phyloP scores from a whole-genome alignment of 305 asterid genomes.

The Plantago coronopus region DNA sequence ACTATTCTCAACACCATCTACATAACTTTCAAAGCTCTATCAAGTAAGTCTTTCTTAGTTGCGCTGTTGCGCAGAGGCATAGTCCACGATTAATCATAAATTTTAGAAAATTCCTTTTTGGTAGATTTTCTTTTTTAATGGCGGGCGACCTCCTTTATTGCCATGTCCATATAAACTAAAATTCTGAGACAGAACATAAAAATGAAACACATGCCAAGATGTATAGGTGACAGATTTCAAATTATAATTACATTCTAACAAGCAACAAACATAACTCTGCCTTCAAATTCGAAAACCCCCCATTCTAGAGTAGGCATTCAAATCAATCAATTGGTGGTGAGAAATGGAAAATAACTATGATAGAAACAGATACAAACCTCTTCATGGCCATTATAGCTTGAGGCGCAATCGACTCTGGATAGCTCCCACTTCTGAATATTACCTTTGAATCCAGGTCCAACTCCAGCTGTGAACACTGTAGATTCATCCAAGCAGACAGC shows the following conservation, averaged over 20 bases:
- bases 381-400: constrained; percentile 91
- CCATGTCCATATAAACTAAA: too few species aligned
- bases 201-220: too few species aligned
- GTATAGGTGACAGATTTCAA: too few species aligned
- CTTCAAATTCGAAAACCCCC: constrained; percentile 7
- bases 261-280: constrained; percentile 11
- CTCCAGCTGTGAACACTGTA: constrained; percentile 91
- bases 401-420: constrained; percentile 63
- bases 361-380: constrained; percentile 62
- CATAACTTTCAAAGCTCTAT: too few species aligned
- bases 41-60: too few species aligned
- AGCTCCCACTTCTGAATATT: constrained; percentile 90
- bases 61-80: too few species aligned
- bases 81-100: too few species aligned
- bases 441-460: constrained; percentile 94
- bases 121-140: too few species aligned
- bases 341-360: constrained; percentile 20
- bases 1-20: too few species aligned
- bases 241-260: not conserved
- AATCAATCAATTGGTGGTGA: constrained; percentile 6
- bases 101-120: too few species aligned
- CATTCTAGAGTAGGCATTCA: not conserved
- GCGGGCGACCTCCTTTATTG: too few species aligned
- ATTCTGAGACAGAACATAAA: too few species aligned
- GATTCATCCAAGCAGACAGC: constrained; percentile 87